Conservation (phyloP, 2,329 filamentous ascomycete genomes). For the Dactylellina cionopaga region DNA sequence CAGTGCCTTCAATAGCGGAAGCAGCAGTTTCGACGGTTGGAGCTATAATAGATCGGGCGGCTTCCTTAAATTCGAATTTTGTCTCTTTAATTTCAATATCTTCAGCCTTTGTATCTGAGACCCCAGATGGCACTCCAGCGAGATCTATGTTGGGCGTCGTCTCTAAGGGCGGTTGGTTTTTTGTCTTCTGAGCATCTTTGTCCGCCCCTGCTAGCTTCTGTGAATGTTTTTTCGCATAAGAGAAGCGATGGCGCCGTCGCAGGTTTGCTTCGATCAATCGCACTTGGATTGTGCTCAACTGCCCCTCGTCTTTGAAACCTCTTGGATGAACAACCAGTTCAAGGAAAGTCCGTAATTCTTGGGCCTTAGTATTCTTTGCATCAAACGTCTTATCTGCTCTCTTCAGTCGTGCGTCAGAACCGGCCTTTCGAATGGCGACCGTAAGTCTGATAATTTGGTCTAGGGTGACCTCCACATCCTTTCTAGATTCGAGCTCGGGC, state of each 20-base stretch:
- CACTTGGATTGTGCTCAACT: constrained; percentile 17
- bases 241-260: constrained; percentile 24
- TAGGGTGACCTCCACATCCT: constrained; percentile 28
- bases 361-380: neutral
- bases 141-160: neutral
- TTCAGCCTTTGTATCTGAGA: neutral
- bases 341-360: constrained; percentile 18
- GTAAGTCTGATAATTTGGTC: constrained; percentile 41
- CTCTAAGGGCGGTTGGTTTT: neutral
- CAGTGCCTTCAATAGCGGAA: constrained; percentile 27
- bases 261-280: constrained; percentile 30
- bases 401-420: constrained; percentile 16
- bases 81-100: neutral
- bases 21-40: constrained; percentile 15
- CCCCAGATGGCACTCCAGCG: too few species aligned
- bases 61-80: neutral
- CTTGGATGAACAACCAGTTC: constrained; percentile 18
- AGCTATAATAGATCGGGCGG: neutral
- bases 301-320: constrained; percentile 11
- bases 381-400: constrained; percentile 26
- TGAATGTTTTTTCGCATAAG: constrained; percentile 29
- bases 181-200: neutral
- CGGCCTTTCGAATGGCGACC: constrained; percentile 34
- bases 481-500: constrained; percentile 16
- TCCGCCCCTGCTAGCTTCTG: constrained; percentile 17